These are phyloP conservation scores for Podaxis pistillaris DNA, from an alignment of 768 basidiomycete species.

Conservation along the genomic window DNA sequence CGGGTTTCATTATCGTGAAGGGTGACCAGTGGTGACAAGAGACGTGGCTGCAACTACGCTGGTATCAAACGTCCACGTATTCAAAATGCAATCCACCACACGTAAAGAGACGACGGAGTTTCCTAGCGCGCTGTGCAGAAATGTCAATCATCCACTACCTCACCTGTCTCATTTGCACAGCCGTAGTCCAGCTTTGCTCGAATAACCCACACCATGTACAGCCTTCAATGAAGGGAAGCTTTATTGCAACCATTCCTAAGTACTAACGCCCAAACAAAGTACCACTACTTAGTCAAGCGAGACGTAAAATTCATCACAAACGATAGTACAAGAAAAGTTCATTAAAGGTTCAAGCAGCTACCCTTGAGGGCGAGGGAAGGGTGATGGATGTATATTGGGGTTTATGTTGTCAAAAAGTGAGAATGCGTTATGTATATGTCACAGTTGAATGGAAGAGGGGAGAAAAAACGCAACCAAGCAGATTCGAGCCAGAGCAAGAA, in stretches of 20 bases:
- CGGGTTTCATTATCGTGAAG: no score
- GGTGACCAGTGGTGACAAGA: background rate
- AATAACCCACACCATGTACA: background rate
- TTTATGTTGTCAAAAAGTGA: background rate
- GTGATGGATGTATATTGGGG: background rate
- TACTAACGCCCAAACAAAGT: background rate
- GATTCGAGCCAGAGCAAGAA: background rate
- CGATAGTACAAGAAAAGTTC: background rate
- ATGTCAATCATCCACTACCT: no score
- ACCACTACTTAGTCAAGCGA: background rate
- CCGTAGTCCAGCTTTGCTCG: no score
- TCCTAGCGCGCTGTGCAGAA: no score
- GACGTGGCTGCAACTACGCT: no score
- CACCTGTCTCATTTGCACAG: no score
- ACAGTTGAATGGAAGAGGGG: background rate
- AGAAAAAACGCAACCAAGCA: background rate
- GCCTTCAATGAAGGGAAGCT: background rate
- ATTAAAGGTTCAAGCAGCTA: background rate
- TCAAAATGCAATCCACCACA: no score
- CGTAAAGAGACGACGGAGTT: no score
- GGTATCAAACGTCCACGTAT: no score
- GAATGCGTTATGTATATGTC: background rate
- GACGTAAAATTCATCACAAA: background rate
- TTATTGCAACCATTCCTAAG: background rate
- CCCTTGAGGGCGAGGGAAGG: background rate